Base-by-base conservation (phyloP, 176 grass and related monocot species). In the Saccharum spontaneum region DNA sequence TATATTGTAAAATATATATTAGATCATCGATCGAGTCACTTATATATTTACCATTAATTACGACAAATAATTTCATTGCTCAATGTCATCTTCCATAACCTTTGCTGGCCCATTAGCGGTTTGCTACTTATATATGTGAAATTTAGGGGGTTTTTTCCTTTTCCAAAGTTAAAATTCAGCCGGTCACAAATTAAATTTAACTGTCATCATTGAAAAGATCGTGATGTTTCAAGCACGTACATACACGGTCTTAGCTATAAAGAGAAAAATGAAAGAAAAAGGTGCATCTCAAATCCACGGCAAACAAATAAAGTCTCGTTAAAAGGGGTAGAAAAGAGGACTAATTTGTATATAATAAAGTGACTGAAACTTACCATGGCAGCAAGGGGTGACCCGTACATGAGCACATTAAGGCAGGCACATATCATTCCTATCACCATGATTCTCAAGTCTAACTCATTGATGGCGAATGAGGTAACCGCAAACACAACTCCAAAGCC, bases 321-420 rank as follows among this genome's bases (percentile, higher is more conserved):
- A 23, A 26, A 76, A 50, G 4, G 71, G 43, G 0, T 22, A 66
- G 15, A 18, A 36, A n/a, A 33, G 63, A 73, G 23, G 13, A 45
- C 16, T 72, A 28, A 5, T 72, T 14, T 28, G 1, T 7, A 31
- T 31, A 17, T 17, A 48, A 22, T 37, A 66, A 22, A 18, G 14
- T n/a, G 13, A n/a, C 17, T 4, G 12, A 7, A 54, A 1, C 74
- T 61, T 92, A 97, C 94, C 94, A 90, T 85, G 0, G 61, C 89
- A 31, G 85, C 36, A 15, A 97, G 82, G 30, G 94, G 94, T 13
- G 91, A 88, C 4, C 59, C 87, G n/a, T 97, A 97, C 94, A 97
- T 97, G 12, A 79, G 8, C 0, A 97, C 67, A 15, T 69, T 97
- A 8, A 97, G 84, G 44, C 20, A 86, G 6, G 85, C 79, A 59